These are phyloP conservation scores for Hyaloscypha bicolor DNA, from an alignment of 495 filamentous ascomycete species.

Conservation along the genomic window DNA sequence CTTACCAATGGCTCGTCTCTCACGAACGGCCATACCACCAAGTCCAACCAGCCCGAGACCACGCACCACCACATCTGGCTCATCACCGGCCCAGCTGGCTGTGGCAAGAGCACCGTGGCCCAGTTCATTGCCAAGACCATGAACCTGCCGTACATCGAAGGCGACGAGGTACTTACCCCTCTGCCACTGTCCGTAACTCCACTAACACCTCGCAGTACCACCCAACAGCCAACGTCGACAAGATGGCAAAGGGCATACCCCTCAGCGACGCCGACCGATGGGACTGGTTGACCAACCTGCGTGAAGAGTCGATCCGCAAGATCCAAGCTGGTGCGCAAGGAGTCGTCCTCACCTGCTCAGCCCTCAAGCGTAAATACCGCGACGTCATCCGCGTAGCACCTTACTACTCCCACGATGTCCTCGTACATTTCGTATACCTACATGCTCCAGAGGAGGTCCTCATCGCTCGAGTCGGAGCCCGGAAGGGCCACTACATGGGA, in stretches of 20 bases:
- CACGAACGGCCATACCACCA: conserved; percentile 5
- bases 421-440: conserved; percentile 93
- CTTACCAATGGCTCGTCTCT: conserved; percentile 9
- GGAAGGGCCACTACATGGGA: conserved; percentile 95
- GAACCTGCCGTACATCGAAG: conserved; percentile 84
- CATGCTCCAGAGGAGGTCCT: conserved; percentile 73
- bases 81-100: conserved; percentile 95
- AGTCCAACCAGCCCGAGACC: conserved; percentile 19
- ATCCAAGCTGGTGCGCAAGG: conserved; percentile 57
- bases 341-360: conserved; percentile 94
- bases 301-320: conserved; percentile 71
- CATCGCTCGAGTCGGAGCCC: conserved; percentile 68
- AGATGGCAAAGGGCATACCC: conserved; percentile 86
- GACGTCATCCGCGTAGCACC: conserved; percentile 92
- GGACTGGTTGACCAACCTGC: conserved; percentile 94
- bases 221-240: conserved; percentile 80
- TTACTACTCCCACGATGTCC: conserved; percentile 64
- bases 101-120: conserved; percentile 94
- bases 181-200: background rate
- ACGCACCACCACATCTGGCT: conserved; percentile 87
- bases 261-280: conserved; percentile 95
- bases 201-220: conserved; percentile 69
- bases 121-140: conserved; percentile 72
- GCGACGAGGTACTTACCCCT: conserved; percentile 78
- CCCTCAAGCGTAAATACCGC: conserved; percentile 95